phyloP scores from a whole-genome alignment of 2,329 filamentous ascomycete species.

The Botryotinia narcissicola region DNA sequence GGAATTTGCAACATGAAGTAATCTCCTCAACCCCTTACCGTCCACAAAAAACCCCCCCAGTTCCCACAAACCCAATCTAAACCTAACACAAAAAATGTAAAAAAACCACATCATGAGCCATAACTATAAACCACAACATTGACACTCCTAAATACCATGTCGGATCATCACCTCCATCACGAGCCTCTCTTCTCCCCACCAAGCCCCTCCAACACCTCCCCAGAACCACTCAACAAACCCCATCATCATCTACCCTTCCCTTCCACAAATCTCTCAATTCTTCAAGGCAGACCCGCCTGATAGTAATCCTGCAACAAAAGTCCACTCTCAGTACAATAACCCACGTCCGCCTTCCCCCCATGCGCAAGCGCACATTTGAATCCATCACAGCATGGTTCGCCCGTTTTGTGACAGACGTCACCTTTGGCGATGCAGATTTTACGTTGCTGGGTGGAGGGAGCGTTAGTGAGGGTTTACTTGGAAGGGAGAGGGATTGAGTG shows the following conservation, averaged over 20 bases:
- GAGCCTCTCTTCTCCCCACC: background rate
- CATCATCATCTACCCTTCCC: too few species aligned
- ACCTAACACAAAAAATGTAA: background rate
- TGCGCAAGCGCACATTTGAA: slow-evolving; percentile 13
- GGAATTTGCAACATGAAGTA: background rate
- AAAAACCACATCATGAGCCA: background rate
- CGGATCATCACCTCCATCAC: background rate
- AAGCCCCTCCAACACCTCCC: too few species aligned
- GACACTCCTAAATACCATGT: background rate
- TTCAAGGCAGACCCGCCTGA: background rate
- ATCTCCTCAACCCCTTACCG: background rate
- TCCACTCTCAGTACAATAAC: background rate
- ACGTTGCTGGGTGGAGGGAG: background rate
- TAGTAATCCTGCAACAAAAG: slow-evolving; percentile 7
- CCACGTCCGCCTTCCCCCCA: slow-evolving; percentile 3
- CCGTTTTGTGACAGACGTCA: background rate
- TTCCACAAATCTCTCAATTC: background rate
- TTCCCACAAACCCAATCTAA: background rate
- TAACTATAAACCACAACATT: background rate
- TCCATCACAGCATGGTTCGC: background rate
- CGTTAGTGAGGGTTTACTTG: background rate
- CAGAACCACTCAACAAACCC: background rate
- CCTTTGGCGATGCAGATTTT: background rate
- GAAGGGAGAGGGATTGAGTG: background rate
- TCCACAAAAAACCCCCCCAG: background rate